A percentile compares a stretch with the other conserved stretches of the same genome.
phyloP scores from a whole-genome alignment of 2,329 filamentous ascomycete genomes.

The Phialocephala subalpina region DNA sequence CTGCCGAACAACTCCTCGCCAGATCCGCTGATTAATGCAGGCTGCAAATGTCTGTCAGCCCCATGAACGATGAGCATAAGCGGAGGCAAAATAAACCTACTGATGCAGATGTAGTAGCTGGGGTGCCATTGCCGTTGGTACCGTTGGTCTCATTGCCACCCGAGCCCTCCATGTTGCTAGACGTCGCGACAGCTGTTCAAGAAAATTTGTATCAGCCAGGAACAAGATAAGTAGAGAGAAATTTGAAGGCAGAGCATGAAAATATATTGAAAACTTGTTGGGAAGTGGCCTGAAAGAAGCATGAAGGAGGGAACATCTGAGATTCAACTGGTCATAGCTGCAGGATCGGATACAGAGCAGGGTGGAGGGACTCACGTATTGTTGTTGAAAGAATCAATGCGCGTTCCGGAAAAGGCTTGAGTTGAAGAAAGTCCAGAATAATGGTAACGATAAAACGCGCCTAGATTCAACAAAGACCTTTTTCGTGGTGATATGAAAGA shows the following conservation, averaged over 20 bases:
- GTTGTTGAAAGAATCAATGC: background rate
- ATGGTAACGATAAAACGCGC: background rate
- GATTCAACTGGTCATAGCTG: background rate
- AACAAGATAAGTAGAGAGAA: background rate
- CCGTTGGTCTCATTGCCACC: background rate
- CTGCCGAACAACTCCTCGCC: constrained; percentile 57
- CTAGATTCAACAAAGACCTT: background rate
- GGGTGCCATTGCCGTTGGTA: background rate
- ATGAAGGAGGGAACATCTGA: background rate
- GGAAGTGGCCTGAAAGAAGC: background rate
- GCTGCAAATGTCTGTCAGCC: no score
- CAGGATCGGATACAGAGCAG: background rate
- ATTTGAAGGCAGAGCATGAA: background rate
- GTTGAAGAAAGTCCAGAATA: background rate
- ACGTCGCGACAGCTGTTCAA: background rate
- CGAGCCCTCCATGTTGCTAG: background rate
- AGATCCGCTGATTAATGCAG: no score
- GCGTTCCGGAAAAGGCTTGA: background rate
- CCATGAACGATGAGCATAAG: no score
- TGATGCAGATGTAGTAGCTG: no score
- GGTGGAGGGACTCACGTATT: background rate
- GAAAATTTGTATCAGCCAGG: background rate
- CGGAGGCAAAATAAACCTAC: no score
- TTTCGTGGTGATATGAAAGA: background rate
- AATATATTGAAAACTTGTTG: background rate